Base-by-base conservation (phyloP, 1,139 yeast species). In the Geotrichum candidum region DNA sequence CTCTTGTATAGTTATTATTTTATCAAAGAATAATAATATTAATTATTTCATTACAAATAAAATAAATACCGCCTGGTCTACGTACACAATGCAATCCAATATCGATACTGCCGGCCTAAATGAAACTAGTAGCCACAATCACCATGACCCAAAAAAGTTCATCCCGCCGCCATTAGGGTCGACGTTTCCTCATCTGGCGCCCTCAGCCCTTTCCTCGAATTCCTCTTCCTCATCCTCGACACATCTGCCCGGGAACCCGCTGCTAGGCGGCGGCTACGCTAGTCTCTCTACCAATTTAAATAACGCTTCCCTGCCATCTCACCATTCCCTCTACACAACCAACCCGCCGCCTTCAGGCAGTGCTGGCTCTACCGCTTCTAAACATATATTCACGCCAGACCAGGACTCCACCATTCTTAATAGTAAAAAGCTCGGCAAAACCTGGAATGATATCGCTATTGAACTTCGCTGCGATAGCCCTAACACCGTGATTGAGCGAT, bases 401-500 rank as follows among this genome's bases (percentile, higher is more conserved):
- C 61, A 58, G 45, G 61, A 59, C 48, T 58, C 51, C 5, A 51
- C 38, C 18, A 54, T 59, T 25, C 23, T 59, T 7, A 54, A 54
- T 22, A 51, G 58, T 27, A 54, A 59, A 51, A 59, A 59, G 51
- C 13, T 59, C 45, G 61, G 61, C 51, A 59, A 59, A 23, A n/a
- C 61, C 5, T 59, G 61, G 61, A 48, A 35, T 2, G 57, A 59
- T 27, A 59, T 59, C 29, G 54, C 61, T 13, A 51, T 31, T 13
- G 61, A 59, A 22, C 56, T 52, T 3, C 52, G 58, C 10, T 48
- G 51, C 45, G 58, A 59, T 38, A 51, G 57, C 18, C 58, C 58
- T n/a, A 51, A 48, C 4, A 22, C 45, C 9, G 57, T 55, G 6
- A 35, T 54, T n/a, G 61, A 59, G 27, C 54, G 61, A 38, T 55